Evolutionary conservation across 1,284 basidiomycete genomes (phyloP).

Genomic region (Ustilago crameri): DNA sequence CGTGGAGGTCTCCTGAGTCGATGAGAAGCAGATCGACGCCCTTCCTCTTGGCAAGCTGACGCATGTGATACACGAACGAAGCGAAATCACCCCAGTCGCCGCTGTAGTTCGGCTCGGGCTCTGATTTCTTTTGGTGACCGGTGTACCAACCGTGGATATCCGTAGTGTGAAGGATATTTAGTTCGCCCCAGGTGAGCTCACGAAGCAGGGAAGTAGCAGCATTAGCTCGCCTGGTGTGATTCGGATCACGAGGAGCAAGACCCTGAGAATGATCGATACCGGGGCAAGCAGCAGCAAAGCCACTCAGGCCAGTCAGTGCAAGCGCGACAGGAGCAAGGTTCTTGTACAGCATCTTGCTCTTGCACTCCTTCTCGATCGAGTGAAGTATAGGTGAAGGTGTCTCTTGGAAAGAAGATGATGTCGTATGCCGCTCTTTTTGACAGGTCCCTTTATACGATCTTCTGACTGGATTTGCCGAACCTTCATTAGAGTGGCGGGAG

Average conservation of each 20-base stretch:
- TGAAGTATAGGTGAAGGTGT: background rate
- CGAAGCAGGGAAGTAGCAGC: constrained; percentile 31
- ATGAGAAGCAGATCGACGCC: constrained; percentile 65
- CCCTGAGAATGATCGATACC: constrained; percentile 43
- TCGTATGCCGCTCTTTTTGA: constrained; percentile 14
- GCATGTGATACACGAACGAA: constrained; percentile 62
- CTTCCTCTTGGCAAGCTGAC: constrained; percentile 49
- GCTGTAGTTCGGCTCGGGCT: constrained; percentile 66
- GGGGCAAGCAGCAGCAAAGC: constrained; percentile 19
- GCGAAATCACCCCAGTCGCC: constrained; percentile 67
- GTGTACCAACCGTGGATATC: constrained; percentile 75
- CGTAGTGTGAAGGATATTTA: constrained; percentile 77
- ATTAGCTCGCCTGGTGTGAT: constrained; percentile 16
- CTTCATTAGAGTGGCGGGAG: background rate
- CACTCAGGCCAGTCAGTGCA: constrained; percentile 6
- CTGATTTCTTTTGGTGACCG: constrained; percentile 62
- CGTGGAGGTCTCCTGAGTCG: constrained; percentile 63
- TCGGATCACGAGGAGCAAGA: constrained; percentile 18
- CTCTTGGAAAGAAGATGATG: constrained; percentile 3
- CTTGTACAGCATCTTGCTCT: constrained; percentile 11
- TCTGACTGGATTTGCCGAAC: too few species aligned
- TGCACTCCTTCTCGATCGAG: background rate
- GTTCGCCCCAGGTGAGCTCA: constrained; percentile 79
- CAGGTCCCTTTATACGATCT: too few species aligned
- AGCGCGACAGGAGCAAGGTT: constrained; percentile 9